phyloP scores from a whole-genome alignment of 768 basidiomycete genomes.

The Rickenella mellea region DNA sequence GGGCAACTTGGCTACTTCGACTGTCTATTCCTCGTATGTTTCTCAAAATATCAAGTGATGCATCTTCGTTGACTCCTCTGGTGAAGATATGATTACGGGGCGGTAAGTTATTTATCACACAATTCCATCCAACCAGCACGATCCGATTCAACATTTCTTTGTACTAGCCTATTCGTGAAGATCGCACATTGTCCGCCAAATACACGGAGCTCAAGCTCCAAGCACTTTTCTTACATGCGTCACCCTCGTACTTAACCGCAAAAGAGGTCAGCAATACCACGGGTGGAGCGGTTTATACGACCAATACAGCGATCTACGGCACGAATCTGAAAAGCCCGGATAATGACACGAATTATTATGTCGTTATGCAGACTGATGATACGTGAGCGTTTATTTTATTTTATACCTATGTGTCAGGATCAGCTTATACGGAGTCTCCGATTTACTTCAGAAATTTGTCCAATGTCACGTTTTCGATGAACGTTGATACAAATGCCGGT shows the following conservation, averaged over 20 bases:
- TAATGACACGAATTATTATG: slow-evolving; percentile 16
- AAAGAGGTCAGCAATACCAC: slow-evolving; percentile 12
- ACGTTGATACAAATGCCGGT: slow-evolving; percentile 43
- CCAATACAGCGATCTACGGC: slow-evolving; percentile 8
- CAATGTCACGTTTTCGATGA: slow-evolving; percentile 42
- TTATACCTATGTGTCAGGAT: not conserved
- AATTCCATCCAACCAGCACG: no score
- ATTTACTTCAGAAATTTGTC: slow-evolving; percentile 30
- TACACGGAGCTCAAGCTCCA: slow-evolving; percentile 22
- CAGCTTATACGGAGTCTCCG: slow-evolving; percentile 3
- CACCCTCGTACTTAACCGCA: slow-evolving; percentile 17
- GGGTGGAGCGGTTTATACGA: slow-evolving; percentile 6
- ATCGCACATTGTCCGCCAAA: slow-evolving; percentile 14
- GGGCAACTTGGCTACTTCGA: no score
- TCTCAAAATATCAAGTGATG: no score
- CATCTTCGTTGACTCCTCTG: no score
- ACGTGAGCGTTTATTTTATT: slow-evolving; percentile 3
- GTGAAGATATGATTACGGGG: no score
- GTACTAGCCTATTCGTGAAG: no score
- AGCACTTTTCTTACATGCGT: slow-evolving; percentile 18
- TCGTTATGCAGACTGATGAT: slow-evolving; percentile 19
- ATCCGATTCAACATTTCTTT: no score
- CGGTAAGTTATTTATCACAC: no score
- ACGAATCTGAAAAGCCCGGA: slow-evolving; percentile 18
- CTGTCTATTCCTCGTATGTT: no score